phyloP scores from a whole-genome alignment of 2,329 filamentous ascomycete genomes.

The Helminthosporium solani region DNA sequence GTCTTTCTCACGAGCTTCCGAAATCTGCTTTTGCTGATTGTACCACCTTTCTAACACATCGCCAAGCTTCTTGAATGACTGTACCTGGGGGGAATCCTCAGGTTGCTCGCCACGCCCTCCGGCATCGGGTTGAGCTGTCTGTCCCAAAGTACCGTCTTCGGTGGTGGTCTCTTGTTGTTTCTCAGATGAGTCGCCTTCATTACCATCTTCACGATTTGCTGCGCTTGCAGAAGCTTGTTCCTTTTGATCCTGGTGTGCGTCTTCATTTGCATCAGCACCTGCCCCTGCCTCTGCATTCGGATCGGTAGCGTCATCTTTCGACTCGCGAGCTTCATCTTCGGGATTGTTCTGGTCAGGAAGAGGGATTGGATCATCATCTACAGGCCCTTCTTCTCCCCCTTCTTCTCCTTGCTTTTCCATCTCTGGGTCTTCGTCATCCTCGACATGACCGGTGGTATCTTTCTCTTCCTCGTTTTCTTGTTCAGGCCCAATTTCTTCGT shows the following conservation, averaged over 20 bases:
- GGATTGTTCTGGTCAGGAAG: slow-evolving; percentile 55
- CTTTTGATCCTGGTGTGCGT: slow-evolving; percentile 56
- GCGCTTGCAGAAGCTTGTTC: slow-evolving; percentile 58
- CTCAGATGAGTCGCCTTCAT: slow-evolving; percentile 64
- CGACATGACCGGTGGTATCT: slow-evolving; percentile 36
- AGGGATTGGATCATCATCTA: slow-evolving; percentile 40
- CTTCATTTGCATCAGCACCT: slow-evolving; percentile 65
- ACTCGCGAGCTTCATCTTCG: slow-evolving; percentile 47
- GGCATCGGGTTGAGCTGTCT: slow-evolving; percentile 38
- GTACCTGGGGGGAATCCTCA: slow-evolving; percentile 50
- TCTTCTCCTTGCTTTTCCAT: slow-evolving; percentile 50
- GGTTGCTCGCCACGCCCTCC: slow-evolving; percentile 40
- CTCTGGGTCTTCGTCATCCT: slow-evolving; percentile 43
- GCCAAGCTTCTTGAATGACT: slow-evolving; percentile 92
- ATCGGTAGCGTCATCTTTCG: slow-evolving; percentile 53
- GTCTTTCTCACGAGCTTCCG: slow-evolving; percentile 47
- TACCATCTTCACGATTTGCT: slow-evolving; percentile 64
- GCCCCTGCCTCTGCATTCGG: slow-evolving; percentile 61
- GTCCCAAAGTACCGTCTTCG: slow-evolving; percentile 58
- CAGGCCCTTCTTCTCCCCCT: slow-evolving; percentile 51
- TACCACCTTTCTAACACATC: slow-evolving; percentile 94
- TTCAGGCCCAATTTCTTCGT: slow-evolving; percentile 37
- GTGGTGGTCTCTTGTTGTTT: slow-evolving; percentile 64
- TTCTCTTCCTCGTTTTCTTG: slow-evolving; percentile 37
- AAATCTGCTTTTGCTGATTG: slow-evolving; percentile 80